Conservation (phyloP, 2,329 filamentous ascomycete species). For the Metarhizium brunneum region DNA sequence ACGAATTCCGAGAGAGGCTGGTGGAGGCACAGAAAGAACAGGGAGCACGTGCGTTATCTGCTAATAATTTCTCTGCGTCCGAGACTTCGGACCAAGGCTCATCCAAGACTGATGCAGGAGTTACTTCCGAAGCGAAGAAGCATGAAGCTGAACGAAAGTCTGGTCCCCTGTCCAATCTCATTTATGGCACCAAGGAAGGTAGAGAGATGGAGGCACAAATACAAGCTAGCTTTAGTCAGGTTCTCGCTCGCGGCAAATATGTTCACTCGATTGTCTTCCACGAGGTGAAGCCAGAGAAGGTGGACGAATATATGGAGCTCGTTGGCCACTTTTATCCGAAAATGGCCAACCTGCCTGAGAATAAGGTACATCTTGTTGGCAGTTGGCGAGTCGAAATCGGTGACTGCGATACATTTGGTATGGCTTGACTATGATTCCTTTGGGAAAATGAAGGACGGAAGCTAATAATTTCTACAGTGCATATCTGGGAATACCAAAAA, state of each 20-base stretch:
- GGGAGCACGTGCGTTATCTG: constrained; percentile 67
- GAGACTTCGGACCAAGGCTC: constrained; percentile 28
- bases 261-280: constrained; percentile 97
- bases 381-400: constrained; percentile 98
- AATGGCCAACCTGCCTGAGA: constrained; percentile 75
- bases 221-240: constrained; percentile 90
- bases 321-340: constrained; percentile 88
- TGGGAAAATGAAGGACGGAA: neutral
- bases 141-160: constrained; percentile 55
- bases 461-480: constrained; percentile 50
- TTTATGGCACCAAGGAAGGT: constrained; percentile 95
- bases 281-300: constrained; percentile 88
- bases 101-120: constrained; percentile 25
- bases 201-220: constrained; percentile 92
- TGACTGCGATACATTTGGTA: constrained; percentile 94
- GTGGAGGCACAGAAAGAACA: constrained; percentile 69
- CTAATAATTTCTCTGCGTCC: constrained; percentile 28
- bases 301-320: constrained; percentile 86
- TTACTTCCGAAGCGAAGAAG: constrained; percentile 45
- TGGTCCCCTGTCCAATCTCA: constrained; percentile 71
- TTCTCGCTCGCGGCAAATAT: constrained; percentile 92
- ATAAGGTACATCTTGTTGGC: constrained; percentile 91
- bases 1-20: constrained; percentile 76
- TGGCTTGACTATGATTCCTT: constrained; percentile 16
- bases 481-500: constrained; percentile 99